Conservation (phyloP, 352 stramenopile species). For the Halophytophthora polymorphica region DNA sequence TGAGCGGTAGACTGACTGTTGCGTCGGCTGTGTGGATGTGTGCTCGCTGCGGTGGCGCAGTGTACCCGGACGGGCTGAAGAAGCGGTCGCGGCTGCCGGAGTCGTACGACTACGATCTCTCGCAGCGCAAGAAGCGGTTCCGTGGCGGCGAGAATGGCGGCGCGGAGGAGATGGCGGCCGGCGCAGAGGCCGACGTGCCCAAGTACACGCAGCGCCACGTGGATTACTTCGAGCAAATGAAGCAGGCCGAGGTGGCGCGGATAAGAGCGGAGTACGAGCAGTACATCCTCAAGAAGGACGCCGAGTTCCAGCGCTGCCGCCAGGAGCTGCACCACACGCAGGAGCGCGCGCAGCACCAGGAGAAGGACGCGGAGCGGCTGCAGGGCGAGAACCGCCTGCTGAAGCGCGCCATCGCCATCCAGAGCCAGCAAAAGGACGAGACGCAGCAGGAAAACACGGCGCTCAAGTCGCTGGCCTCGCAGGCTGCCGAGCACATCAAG, state of each 20-base stretch:
- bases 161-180: constrained; percentile 12
- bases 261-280: constrained; percentile 85
- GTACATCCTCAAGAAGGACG: constrained; percentile 78
- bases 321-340: constrained; percentile 52
- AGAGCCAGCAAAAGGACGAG: constrained; percentile 87
- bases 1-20: neutral
- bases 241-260: constrained; percentile 74
- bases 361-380: constrained; percentile 60
- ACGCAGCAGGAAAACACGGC: constrained; percentile 66
- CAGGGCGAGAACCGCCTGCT: constrained; percentile 82
- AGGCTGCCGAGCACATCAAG: constrained; percentile 86
- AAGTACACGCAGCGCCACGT: constrained; percentile 88
- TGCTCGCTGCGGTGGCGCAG: constrained; percentile 3
- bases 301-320: constrained; percentile 58
- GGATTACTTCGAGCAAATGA: constrained; percentile 86
- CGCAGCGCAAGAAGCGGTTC: constrained; percentile 56
- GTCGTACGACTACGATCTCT: constrained; percentile 40
- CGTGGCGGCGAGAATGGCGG: constrained; percentile 19
- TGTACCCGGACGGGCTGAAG: constrained; percentile 64
- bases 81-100: constrained; percentile 70
- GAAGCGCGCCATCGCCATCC: constrained; percentile 82
- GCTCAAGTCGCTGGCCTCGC: constrained; percentile 68
- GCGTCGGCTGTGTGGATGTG: neutral
- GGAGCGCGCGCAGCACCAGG: constrained; percentile 35
- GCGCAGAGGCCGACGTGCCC: constrained; percentile 48